A percentile compares a stretch with the other conserved stretches of the same genome.
These are phyloP conservation scores for Taphrina flavorubra DNA, from an alignment of 1,139 yeast species.

Conservation along the genomic window DNA sequence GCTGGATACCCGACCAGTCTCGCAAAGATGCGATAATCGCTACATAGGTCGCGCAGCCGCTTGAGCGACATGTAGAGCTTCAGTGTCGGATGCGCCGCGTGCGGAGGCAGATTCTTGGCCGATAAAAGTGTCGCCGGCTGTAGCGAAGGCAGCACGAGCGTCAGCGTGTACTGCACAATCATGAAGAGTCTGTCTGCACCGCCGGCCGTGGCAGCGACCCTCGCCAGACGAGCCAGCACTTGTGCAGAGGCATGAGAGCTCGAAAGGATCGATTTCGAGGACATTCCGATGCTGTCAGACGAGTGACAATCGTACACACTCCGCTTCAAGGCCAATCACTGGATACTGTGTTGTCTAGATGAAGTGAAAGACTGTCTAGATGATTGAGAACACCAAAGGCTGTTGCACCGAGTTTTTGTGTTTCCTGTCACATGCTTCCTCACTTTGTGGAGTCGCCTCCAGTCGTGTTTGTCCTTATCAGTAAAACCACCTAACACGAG, in stretches of 20 bases:
- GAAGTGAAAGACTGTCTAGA: background rate
- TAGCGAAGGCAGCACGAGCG: constrained; percentile 30
- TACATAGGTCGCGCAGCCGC: constrained; percentile 28
- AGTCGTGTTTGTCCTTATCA: background rate
- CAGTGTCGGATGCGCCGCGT: constrained; percentile 9
- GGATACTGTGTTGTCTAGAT: background rate
- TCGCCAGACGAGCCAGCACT: constrained; percentile 27
- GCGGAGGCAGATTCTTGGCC: background rate
- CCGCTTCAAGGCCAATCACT: no score
- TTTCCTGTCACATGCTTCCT: background rate
- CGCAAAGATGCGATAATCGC: constrained; percentile 39
- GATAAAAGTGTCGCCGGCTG: constrained; percentile 11
- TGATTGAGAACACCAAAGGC: background rate
- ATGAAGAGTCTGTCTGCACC: constrained; percentile 31
- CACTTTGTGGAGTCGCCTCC: background rate
- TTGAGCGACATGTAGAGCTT: constrained; percentile 23
- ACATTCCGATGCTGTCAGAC: background rate
- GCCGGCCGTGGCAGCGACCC: constrained; percentile 29
- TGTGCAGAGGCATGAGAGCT: constrained; percentile 8
- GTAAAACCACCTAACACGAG: no score
- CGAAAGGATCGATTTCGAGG: constrained; percentile 23
- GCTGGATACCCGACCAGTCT: constrained; percentile 37
- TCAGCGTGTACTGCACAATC: constrained; percentile 39
- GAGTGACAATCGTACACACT: no score
- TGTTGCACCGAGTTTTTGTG: background rate